Evolutionary conservation across 805 yeast genomes (phyloP).

Genomic region (Pichia ethanolica): DNA sequence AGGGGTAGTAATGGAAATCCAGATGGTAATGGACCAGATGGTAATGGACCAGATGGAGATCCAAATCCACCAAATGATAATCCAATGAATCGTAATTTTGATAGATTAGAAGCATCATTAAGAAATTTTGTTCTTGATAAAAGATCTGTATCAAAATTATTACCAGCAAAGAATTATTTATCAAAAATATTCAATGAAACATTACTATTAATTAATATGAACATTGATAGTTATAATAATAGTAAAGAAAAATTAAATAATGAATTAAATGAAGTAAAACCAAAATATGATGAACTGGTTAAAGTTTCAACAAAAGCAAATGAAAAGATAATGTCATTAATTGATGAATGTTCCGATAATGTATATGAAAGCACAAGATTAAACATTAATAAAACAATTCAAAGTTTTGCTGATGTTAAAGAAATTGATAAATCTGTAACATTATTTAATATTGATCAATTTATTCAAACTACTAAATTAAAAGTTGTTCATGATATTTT

Average conservation of each 20-base stretch:
- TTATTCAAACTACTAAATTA: constrained; percentile 61
- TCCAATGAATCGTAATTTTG: constrained; percentile 56
- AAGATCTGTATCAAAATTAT: constrained; percentile 76
- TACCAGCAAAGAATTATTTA: constrained; percentile 89
- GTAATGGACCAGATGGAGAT: constrained; percentile 13
- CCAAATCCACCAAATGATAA: constrained; percentile 6
- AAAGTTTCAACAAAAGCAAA: constrained; percentile 45
- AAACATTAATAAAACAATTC: constrained; percentile 43
- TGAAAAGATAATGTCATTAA: constrained; percentile 51
- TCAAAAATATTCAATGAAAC: constrained; percentile 64
- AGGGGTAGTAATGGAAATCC: constrained; percentile 10
- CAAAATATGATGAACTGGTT: constrained; percentile 51
- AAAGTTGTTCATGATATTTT: constrained; percentile 61
- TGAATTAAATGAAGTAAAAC: constrained; percentile 52
- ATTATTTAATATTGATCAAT: constrained; percentile 45
- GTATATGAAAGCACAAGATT: constrained; percentile 56
- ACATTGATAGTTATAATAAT: constrained; percentile 44
- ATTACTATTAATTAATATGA: constrained; percentile 49
- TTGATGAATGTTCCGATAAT: constrained; percentile 52
- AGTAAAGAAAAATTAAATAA: constrained; percentile 41
- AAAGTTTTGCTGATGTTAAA: constrained; percentile 30
- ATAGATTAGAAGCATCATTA: constrained; percentile 73
- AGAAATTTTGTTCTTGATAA: constrained; percentile 84
- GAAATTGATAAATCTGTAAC: constrained; percentile 51
- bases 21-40: constrained; percentile 18